Conservation (phyloP, 2,329 filamentous ascomycete species). For the Aureobasidium sp. region DNA sequence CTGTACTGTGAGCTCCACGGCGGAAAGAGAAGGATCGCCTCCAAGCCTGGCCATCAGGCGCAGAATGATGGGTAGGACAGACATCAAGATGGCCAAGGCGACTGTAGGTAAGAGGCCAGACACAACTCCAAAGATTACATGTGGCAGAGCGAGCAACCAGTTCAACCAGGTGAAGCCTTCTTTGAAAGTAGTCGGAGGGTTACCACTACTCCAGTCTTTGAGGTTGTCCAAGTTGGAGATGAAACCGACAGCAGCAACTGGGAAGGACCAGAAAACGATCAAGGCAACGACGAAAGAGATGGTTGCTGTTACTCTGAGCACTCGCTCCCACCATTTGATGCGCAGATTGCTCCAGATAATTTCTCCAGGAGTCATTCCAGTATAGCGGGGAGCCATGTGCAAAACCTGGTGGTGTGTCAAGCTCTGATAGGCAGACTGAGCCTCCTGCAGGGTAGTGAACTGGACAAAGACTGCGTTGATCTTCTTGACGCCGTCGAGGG, state of each 20-base stretch:
- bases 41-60: slow-evolving; percentile 70
- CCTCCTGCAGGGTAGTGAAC: slow-evolving; percentile 73
- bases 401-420: slow-evolving; percentile 80
- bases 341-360: slow-evolving; percentile 81
- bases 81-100: slow-evolving; percentile 74
- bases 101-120: slow-evolving; percentile 78
- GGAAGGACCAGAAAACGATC: slow-evolving; percentile 79
- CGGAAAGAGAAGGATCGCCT: slow-evolving; percentile 71
- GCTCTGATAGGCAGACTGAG: slow-evolving; percentile 80
- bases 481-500: slow-evolving; percentile 52
- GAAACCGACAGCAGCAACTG: slow-evolving; percentile 70
- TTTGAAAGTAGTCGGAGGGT: slow-evolving; percentile 12
- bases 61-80: slow-evolving; percentile 75
- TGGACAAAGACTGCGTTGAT: slow-evolving; percentile 83
- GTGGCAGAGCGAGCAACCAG: slow-evolving; percentile 68
- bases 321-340: slow-evolving; percentile 58
- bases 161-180: slow-evolving; percentile 47
- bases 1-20: slow-evolving; percentile 82
- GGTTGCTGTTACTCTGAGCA: slow-evolving; percentile 64
- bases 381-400: slow-evolving; percentile 78
- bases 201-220: neutral
- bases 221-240: slow-evolving; percentile 79
- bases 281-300: slow-evolving; percentile 66
- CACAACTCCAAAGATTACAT: slow-evolving; percentile 68
- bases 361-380: slow-evolving; percentile 74